Base-by-base conservation (phyloP, 2,329 filamentous ascomycete genomes). In the Colletotrichum echinochloae region DNA sequence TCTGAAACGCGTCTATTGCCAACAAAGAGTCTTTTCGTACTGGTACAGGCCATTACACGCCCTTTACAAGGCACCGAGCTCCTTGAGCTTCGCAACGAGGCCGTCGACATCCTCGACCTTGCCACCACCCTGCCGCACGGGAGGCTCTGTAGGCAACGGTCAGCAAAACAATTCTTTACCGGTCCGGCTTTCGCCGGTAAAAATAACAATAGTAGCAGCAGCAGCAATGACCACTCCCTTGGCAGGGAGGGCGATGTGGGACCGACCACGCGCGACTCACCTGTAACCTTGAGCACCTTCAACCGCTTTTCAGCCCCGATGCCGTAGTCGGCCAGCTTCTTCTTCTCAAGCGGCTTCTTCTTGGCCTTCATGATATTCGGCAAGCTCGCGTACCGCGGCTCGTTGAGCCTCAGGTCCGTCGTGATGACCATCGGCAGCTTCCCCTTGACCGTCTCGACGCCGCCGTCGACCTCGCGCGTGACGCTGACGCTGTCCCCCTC, bases 341-440 rank as follows among this genome's bases (percentile, higher is more conserved):
- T 92, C 92, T 98, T 98, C 78, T 96, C 94, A 76, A 99, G 79
- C 78, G 93, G 93, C 92, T 99, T 99, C 93, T 98, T 99, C 92
- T 99, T 99, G 63, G 96, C 96, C 91, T 98, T 99, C 96, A 99
- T 99, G 74, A 99, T 98, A 80, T 98, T 98, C 60, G 95, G 95
- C 88, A 99, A 82, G 82, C 90, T 97, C 28, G 95, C 96, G 81
- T 97, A 99, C 74, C 96, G 87, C 70, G 96, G 96, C 88, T 97
- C 94, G 79, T 99, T 99, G 81, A 99, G 85, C 62, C 96, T 86
- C 83, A 99, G 82, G 85, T 99, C 96, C 72, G 96, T 97, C 72
- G 96, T 99, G 76, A 99, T 93, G 62, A 99, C 85, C 90, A 98
- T 91, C 0, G 96, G 96, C 82, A 99, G 83, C 85, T 92, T 93